Base-by-base conservation (phyloP, 1,284 basidiomycete species). In the Microbotryum scabiosae region DNA sequence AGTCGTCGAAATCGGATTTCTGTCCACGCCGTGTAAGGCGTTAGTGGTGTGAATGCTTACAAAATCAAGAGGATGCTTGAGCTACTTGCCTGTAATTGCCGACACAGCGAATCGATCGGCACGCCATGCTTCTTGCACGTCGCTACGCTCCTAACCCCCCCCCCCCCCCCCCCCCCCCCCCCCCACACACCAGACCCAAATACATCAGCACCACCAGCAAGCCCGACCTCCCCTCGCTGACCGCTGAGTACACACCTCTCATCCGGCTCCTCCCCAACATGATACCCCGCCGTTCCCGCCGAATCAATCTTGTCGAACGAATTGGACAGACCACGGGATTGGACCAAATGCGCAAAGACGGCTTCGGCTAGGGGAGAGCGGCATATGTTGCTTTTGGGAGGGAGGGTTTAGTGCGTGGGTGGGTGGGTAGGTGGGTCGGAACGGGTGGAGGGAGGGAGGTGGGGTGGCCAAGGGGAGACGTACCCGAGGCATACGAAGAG, bases 191-290 rank as follows among this genome's bases (percentile, higher is more conserved):
- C n/a, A n/a, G n/a, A n/a, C n/a, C n/a, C n/a, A n/a, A n/a, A n/a
- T n/a, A n/a, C n/a, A n/a, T n/a, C n/a, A n/a, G n/a, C n/a, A n/a
- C n/a, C n/a, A n/a, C n/a, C n/a, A n/a, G n/a, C n/a, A n/a, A n/a
- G n/a, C n/a, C n/a, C n/a, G n/a, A n/a, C n/a, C n/a, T n/a, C n/a
- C n/a, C n/a, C n/a, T n/a, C n/a, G n/a, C n/a, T n/a, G n/a, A n/a
- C n/a, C n/a, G n/a, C n/a, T n/a, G n/a, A n/a, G n/a, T n/a, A n/a
- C n/a, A n/a, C n/a, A n/a, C 60, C 66, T 60, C 30, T 67, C 65
- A 45, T 70, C 69, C 16, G 67, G 68, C 8, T 61, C 64, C 45
- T 71, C 65, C 0, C 70, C 70, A 21, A 71, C 60, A 26, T 71
- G 70, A 56, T 69, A 71, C 1, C 67, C 70, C 0, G 62, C 68